These are phyloP conservation scores for Myochromella boudieri DNA, from an alignment of 768 basidiomycete species.

Conservation along the genomic window DNA sequence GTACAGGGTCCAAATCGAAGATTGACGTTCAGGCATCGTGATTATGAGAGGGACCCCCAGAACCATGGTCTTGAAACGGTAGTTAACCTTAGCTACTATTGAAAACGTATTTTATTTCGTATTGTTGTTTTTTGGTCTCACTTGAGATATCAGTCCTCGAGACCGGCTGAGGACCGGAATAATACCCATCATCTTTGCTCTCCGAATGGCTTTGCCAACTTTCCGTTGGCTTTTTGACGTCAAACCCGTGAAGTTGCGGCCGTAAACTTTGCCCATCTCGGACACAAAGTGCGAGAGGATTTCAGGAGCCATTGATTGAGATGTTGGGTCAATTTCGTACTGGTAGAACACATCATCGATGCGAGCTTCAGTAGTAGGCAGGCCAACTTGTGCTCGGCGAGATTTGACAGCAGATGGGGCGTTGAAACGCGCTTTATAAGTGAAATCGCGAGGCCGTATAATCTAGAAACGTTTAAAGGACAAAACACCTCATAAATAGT, in stretches of 20 bases:
- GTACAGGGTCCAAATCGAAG: constrained; percentile 5
- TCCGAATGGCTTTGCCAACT: constrained; percentile 80
- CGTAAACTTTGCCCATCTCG: constrained; percentile 78
- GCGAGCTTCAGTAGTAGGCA: constrained; percentile 52
- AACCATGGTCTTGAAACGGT: not conserved
- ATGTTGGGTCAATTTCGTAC: constrained; percentile 70
- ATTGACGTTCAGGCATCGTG: constrained; percentile 7
- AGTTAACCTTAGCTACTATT: not conserved
- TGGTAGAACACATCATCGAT: constrained; percentile 69
- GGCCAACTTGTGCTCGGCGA: constrained; percentile 50
- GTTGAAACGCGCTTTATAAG: constrained; percentile 28
- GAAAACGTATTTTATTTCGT: constrained; percentile 7
- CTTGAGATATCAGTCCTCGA: not conserved
- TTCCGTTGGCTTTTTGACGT: constrained; percentile 78
- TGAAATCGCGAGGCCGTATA: constrained; percentile 25
- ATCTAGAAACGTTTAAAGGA: constrained; percentile 11
- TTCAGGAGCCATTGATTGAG: constrained; percentile 59
- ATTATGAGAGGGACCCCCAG: constrained; percentile 15
- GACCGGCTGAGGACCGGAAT: constrained; percentile 55
- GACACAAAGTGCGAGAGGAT: constrained; percentile 62
- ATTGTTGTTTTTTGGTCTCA: constrained; percentile 11
- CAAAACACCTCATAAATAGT: not conserved
- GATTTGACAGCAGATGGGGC: constrained; percentile 12
- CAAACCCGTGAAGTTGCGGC: constrained; percentile 66
- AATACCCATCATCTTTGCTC: constrained; percentile 91